Base-by-base conservation (phyloP, 345 rosid species). In the Heritiera fomes region DNA sequence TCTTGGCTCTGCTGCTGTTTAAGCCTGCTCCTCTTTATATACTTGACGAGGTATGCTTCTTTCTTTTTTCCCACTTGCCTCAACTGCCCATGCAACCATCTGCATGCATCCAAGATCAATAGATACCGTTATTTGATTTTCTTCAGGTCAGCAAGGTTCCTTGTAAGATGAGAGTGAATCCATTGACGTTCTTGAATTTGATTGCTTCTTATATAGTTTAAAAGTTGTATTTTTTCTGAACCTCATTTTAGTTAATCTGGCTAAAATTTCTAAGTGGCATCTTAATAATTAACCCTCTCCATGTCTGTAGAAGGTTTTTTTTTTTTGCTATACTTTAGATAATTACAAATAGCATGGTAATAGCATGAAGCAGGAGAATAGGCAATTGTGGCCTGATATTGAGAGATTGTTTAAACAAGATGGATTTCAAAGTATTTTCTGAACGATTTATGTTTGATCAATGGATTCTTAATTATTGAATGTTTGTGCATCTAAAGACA, bases 1-100 rank as follows among this genome's bases (percentile, higher is more conserved):
- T 95, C 81, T 86, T 96, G 84, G 99, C 99, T 67, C 83, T 96
- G 80, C 97, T 96, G 77, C 97, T 92, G 77, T 96, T 96, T 87
- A 96, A 94, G 84, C 98, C 99, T 17, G 99, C 99, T 82, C 98
- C 99, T 12, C 97, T 96, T 43, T 96, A 96, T 78, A 96, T 96
- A 71, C 87, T 96, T 43, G 99, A 96, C 66, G 99, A 96, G 97
- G 98, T 93, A 85, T 82, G 80, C 14, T 52, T 41, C 13, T 12
- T 78, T 75, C 18, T 50, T 69, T 75, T 63, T 23, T 53, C 50
- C 61, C 65, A 68, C 8, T 79, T 45, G 30, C n/a, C 30, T 50
- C 8, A 9, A 50, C 60, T 17, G 49, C 63, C 17, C 49, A 55
- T n/a, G 0, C 63, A 38, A 55, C 49, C 63, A 34, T 18, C 32